Base-by-base conservation (phyloP, 192 early-diverging fungal genomes). In the Martensiomyces pterosporus region DNA sequence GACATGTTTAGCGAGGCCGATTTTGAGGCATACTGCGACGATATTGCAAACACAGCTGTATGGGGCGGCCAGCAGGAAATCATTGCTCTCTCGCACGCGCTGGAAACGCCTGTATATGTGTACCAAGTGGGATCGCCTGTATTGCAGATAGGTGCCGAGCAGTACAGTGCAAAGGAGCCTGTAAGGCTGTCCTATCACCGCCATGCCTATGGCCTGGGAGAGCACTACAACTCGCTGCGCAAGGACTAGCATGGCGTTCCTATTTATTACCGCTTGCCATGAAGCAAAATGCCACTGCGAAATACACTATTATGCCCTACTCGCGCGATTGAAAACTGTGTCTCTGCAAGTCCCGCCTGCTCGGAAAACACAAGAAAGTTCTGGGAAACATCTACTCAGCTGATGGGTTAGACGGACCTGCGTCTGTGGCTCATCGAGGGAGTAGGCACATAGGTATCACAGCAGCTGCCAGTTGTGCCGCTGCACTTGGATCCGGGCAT, bases 11-110 rank as follows among this genome's bases (percentile, higher is more conserved):
- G 55, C 33, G 55, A 71, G 38, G 75, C 82, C 16, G 83, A 91
- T 49, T 93, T 84, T 78, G 64, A 69, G 29, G 49, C 61, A 17
- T 89, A 96, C 51, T 95, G 93, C 63, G 47, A 83, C 52, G 79
- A 80, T 22, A 64, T 97, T 14, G 90, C 89, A 54, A 54, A 58
- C 15, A 90, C 92, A 0, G 89, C 92, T 1, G 77, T 80, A 4
- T 98, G 95, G 95, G 95, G 95, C 55, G 93, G 95, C 8, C 87
- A 98, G 47, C 75, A 85, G 14, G 95, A 98, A 78, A 82, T 95
- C 19, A 68, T 84, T 33, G 95, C 95, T 4, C 58, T 97, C 2
- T 84, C 90, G 3, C 76, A 79, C 21, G 71, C 79, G 7, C 71
- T 91, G 39, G 49, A 90, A 54, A 76, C 85, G 1, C 86, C 86